These are phyloP conservation scores for Ustilago nuda DNA, from an alignment of 1,284 basidiomycete species.

Conservation along the genomic window DNA sequence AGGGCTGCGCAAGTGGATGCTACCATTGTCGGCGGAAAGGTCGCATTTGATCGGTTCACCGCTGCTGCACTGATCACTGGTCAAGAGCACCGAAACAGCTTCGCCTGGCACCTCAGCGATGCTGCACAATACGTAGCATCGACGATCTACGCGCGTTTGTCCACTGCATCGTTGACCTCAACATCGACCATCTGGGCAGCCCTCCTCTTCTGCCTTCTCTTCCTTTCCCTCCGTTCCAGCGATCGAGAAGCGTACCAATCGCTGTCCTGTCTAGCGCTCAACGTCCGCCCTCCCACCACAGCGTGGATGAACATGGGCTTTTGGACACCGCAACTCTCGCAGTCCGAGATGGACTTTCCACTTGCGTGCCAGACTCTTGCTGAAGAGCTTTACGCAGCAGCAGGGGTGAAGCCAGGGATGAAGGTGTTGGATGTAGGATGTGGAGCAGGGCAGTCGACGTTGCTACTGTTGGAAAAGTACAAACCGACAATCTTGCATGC, in stretches of 20 bases:
- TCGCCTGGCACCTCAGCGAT: slow-evolving; percentile 1
- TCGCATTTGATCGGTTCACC: slow-evolving; percentile 74
- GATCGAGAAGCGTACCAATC: slow-evolving; percentile 28
- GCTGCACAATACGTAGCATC: background rate
- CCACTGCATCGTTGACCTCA: background rate
- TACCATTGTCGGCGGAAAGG: slow-evolving; percentile 82
- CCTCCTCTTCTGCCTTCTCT: slow-evolving; percentile 11
- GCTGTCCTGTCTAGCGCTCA: slow-evolving; percentile 41
- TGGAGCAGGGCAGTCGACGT: slow-evolving; percentile 64
- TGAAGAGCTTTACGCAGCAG: slow-evolving; percentile 42
- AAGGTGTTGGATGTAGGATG: slow-evolving; percentile 65
- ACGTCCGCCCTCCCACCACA: slow-evolving; percentile 40
- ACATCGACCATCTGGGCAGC: slow-evolving; percentile 10
- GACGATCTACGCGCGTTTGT: background rate
- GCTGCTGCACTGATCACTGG: slow-evolving; percentile 13
- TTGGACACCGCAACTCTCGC: slow-evolving; percentile 40
- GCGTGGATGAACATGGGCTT: slow-evolving; percentile 65
- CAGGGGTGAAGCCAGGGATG: slow-evolving; percentile 27
- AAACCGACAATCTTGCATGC: slow-evolving; percentile 56
- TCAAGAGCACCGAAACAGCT: too few relatives aligned
- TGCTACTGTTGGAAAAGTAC: slow-evolving; percentile 41
- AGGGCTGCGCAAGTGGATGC: slow-evolving; percentile 78
- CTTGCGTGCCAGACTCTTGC: slow-evolving; percentile 56
- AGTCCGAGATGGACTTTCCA: slow-evolving; percentile 33
- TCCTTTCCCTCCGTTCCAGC: slow-evolving; percentile 9